phyloP scores from a whole-genome alignment of 2,329 filamentous ascomycete genomes.

The Colletotrichum liriopes region DNA sequence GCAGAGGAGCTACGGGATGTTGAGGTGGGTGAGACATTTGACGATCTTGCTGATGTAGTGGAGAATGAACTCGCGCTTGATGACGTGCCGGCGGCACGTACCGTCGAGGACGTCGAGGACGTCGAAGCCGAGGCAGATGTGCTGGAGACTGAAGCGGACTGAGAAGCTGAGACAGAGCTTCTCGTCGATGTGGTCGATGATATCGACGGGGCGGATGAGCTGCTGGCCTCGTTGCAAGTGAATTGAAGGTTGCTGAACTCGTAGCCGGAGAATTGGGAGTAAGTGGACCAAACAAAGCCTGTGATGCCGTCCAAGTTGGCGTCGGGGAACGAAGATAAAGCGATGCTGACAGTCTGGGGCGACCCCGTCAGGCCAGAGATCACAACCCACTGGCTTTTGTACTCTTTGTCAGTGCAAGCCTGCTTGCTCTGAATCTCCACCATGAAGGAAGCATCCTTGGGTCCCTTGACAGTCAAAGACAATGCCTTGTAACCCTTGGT shows the following conservation, averaged over 20 bases:
- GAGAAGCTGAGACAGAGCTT: conserved; percentile 1
- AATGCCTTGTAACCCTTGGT: conserved; percentile 65
- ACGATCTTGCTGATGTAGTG: not conserved
- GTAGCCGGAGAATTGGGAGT: conserved; percentile 22
- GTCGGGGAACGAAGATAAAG: conserved; percentile 54
- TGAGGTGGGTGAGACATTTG: not conserved
- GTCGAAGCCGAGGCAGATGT: not conserved
- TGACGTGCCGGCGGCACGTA: not conserved
- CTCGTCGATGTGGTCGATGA: not conserved
- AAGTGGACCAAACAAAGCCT: conserved; percentile 38
- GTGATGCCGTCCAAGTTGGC: conserved; percentile 33
- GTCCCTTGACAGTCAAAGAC: conserved; percentile 46
- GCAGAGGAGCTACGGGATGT: not conserved
- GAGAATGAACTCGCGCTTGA: not conserved
- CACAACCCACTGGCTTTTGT: conserved; percentile 60
- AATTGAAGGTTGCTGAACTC: conserved; percentile 34
- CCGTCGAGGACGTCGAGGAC: conserved; percentile 20
- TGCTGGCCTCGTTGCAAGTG: conserved; percentile 8
- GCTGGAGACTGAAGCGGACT: conserved; percentile 3
- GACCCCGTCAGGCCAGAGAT: conserved; percentile 65
- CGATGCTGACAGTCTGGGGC: conserved; percentile 65
- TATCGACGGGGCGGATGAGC: not conserved
- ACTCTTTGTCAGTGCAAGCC: conserved; percentile 58
- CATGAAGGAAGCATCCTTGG: conserved; percentile 39
- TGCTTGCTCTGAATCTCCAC: conserved; percentile 55